Base-by-base conservation (phyloP, 2,329 filamentous ascomycete genomes). In the Knufia petricola region DNA sequence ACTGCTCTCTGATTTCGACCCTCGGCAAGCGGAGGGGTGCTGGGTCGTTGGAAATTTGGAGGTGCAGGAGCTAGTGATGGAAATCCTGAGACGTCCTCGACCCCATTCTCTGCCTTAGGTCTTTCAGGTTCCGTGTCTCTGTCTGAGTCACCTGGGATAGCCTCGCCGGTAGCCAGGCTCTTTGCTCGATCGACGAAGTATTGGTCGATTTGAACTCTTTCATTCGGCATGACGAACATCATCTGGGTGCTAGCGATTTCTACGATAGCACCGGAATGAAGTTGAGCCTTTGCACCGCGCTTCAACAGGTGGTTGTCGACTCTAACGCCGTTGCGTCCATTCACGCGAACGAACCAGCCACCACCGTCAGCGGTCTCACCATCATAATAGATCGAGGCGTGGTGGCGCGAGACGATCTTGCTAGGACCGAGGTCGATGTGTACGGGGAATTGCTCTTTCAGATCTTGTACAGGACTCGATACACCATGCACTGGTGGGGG, bases 211-310 rank as follows among this genome's bases (percentile, higher is more conserved):
- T 77, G 73, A 21, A 88, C 74, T 20, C 79, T 77, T 49, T 85
- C 82, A 20, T 79, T 80, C 0, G 92, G 90, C n/a, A 94, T 78
- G 41, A 95, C 87, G 66, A 98, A 98, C 74, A 96, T 90, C 92
- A 98, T 98, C 70, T 98, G 90, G 1, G 92, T 85, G 46, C 86
- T 86, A 59, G 84, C 85, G 61, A 96, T 86, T 61, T 95, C 88
- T 50, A 98, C 82, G 37, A 96, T 87, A 63, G 90, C 83, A 50
- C 92, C 92, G 59, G 89, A 95, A 36, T 80, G 79, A 21, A 98
- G 75, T 24, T 78, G 70, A 28, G 79, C 76, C 30, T 79, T 75
- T 32, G 76, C 70, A 10, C 84, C 83, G 45, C 82, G 75, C 60
- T 84, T 85, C 49, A 94, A 69, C 17, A 77, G 71, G 6, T 52